A percentile compares a stretch with the other conserved stretches of the same genome.
Evolutionary conservation across 2,329 filamentous ascomycete genomes (phyloP).

Genomic region (Remersonia thermophila): DNA sequence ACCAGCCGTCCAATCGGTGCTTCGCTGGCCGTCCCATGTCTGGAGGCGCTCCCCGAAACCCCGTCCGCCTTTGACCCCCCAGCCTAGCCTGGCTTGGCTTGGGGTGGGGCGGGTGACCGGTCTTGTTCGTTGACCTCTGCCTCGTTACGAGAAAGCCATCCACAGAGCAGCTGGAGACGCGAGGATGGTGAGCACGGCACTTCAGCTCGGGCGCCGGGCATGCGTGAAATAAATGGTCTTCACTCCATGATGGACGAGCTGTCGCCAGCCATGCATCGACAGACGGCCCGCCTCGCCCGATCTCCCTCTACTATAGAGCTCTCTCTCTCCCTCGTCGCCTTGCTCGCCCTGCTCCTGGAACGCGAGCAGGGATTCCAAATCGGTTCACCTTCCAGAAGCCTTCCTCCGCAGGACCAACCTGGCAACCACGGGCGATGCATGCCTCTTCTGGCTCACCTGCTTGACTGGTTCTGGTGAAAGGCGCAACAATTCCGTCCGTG

Average conservation of each 20-base stretch:
- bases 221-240: background rate
- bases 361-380: conserved; percentile 9
- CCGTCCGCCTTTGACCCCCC: conserved; percentile 9
- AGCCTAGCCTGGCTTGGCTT: background rate
- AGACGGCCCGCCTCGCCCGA: no score
- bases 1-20: no score
- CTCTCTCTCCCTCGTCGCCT: no score
- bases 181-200: background rate
- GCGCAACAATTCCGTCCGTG: background rate
- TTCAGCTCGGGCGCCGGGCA: conserved; percentile 2
- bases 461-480: no score
- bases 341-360: no score
- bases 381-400: conserved; percentile 8
- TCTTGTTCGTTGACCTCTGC: conserved; percentile 1
- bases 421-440: conserved; percentile 1
- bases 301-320: no score
- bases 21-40: background rate
- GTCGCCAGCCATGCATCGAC: no score
- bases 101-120: conserved; percentile 10
- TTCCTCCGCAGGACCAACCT: conserved; percentile 1
- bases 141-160: background rate
- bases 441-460: background rate
- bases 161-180: no score
- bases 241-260: conserved; percentile 11
- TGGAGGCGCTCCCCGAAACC: conserved; percentile 12